Base-by-base conservation (phyloP, 257 asterid species). In the Thymus mandschuricus region DNA sequence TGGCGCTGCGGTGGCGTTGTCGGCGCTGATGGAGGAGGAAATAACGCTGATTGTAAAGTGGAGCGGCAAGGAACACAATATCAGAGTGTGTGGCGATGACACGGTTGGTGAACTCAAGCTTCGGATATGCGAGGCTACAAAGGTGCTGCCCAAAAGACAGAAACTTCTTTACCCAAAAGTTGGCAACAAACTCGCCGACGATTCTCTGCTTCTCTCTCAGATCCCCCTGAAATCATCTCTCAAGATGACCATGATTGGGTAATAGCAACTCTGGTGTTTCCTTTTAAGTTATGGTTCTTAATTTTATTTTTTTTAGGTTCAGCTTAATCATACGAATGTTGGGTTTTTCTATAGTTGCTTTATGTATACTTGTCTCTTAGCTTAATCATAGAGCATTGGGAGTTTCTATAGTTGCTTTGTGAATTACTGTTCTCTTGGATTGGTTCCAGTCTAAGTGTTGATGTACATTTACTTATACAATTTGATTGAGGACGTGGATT, bases 191-290 rank as follows among this genome's bases (percentile, higher is more conserved):
- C 89, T 94, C 69, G 82, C 96, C 75, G 90, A 94, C 56, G 97
- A 94, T 64, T 79, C 95, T 48, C 72, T 84, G 35, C 87, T 94
- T 11, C 88, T 93, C 64, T 91, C 92, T 51, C 89, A 89, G 46
- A 84, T 91, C 64, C 89, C 97, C 7, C 83, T 94, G 77, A 94
- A 89, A 77, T 21, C 98, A 48, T 81, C 96, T 31, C 74, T 91
- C 81, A 94, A 94, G 62, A 87, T 94, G 94, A 91, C 97, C 62
- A 94, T 91, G 99, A 88, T 94, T 69, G 99, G 99, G 97, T 94
- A 71, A 27, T 56, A 4, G 6, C 59, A 50, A 50, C 44, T 48
- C 2, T 34, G 44, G 60, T 55, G 34, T 29, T 69, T 44, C 5
- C 29, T 11, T 29, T 34, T 8, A 8, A 9, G 10, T 12, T 70